A percentile compares a stretch with the other conserved stretches of the same genome.
These are phyloP conservation scores for Madurella mycetomatis DNA, from an alignment of 2,329 filamentous ascomycete species.

Conservation along the genomic window DNA sequence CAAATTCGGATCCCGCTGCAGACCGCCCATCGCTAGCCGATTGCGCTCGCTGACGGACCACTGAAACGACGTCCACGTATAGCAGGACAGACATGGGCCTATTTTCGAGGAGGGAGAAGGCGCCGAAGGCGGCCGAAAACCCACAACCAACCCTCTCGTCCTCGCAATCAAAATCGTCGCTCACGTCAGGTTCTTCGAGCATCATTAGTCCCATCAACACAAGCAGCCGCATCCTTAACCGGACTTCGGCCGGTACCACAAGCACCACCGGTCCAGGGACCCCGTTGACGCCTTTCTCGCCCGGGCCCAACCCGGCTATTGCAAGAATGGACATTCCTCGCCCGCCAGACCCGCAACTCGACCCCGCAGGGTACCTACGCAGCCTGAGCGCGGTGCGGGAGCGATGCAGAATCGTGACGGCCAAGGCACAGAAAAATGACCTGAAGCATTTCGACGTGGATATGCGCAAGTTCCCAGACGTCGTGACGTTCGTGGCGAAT, in stretches of 20 bases:
- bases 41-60: constrained; percentile 11
- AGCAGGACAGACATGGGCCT: constrained; percentile 44
- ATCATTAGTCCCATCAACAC: constrained; percentile 36
- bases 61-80: constrained; percentile 7
- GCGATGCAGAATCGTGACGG: constrained; percentile 65
- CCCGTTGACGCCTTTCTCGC: constrained; percentile 50
- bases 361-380: constrained; percentile 85
- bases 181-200: constrained; percentile 49
- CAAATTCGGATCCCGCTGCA: constrained; percentile 15
- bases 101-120: constrained; percentile 53
- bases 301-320: constrained; percentile 43
- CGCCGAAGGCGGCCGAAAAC: constrained; percentile 35
- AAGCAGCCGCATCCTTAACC: constrained; percentile 41
- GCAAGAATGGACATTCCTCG: constrained; percentile 77
- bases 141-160: constrained; percentile 37
- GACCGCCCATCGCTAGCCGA: constrained; percentile 20
- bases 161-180: constrained; percentile 47
- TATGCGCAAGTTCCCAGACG: constrained; percentile 75
- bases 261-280: constrained; percentile 38
- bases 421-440: constrained; percentile 72
- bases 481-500: constrained; percentile 80
- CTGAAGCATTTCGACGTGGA: constrained; percentile 87
- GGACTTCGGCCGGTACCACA: constrained; percentile 48
- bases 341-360: constrained; percentile 79
- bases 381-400: constrained; percentile 87